Percentiles rank a stretch among this genome's conserved stretches.
These are phyloP conservation scores for Thielaviopsis cerberus DNA, from an alignment of 2,329 filamentous ascomycete species.

Conservation along the genomic window DNA sequence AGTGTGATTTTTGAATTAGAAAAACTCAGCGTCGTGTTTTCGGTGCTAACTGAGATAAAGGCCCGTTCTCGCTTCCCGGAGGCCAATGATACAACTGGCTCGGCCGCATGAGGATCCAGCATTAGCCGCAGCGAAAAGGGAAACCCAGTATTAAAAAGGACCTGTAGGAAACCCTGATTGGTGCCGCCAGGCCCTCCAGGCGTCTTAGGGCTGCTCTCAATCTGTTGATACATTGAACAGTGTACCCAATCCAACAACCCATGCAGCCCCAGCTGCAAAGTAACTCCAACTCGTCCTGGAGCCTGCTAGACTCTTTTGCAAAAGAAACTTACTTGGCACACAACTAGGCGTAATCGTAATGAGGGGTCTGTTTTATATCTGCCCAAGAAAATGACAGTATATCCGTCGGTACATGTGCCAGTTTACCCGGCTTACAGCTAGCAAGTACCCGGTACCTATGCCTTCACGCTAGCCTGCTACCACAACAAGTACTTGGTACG, in stretches of 20 bases:
- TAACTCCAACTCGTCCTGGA: too few species aligned
- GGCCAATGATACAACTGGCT: neutral
- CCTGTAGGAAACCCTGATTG: too few species aligned
- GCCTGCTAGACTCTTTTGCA: neutral
- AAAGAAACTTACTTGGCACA: neutral
- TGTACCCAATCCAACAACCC: too few species aligned
- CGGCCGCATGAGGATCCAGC: neutral
- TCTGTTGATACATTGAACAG: too few species aligned
- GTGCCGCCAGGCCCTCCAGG: too few species aligned
- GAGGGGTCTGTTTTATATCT: neutral
- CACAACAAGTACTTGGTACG: neutral
- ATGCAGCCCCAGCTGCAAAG: too few species aligned
- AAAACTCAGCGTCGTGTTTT: too few species aligned
- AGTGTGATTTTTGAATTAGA: too few species aligned
- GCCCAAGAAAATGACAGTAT: too few species aligned
- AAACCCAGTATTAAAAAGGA: neutral
- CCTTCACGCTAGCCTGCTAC: neutral
- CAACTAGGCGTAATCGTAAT: neutral
- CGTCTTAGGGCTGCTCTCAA: too few species aligned
- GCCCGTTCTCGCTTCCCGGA: neutral
- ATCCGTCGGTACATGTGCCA: neutral
- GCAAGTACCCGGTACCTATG: neutral
- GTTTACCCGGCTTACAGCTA: neutral
- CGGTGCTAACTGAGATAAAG: neutral
- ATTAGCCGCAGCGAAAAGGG: neutral